A percentile compares a stretch with the other conserved stretches of the same genome.
phyloP scores from a whole-genome alignment of 108 stramenopile species.

The Schizochytrium sp. region DNA sequence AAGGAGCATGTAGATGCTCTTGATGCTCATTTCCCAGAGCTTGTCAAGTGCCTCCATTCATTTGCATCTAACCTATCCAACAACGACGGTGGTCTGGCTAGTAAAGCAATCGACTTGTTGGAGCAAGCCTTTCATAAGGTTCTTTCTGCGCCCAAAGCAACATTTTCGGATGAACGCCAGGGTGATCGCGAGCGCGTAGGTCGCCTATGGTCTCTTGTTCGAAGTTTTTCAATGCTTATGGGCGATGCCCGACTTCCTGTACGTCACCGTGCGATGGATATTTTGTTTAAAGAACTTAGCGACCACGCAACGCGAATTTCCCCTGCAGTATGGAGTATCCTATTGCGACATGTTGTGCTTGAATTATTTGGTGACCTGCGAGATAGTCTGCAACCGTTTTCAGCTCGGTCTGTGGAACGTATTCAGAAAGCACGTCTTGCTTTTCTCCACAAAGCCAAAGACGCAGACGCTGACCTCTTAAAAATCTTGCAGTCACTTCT shows the following conservation, averaged over 20 bases:
- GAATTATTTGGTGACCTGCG: background rate
- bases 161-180: slow-evolving; percentile 49
- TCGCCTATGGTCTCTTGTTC: slow-evolving; percentile 90
- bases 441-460: background rate
- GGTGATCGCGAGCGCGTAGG: background rate
- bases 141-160: slow-evolving; percentile 76
- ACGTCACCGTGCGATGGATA: slow-evolving; percentile 65
- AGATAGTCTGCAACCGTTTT: background rate
- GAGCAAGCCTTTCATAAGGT: slow-evolving; percentile 78
- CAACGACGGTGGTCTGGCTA: slow-evolving; percentile 74
- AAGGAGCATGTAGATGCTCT: slow-evolving; percentile 71
- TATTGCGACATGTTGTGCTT: background rate
- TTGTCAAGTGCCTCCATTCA: slow-evolving; percentile 86
- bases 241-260: slow-evolving; percentile 83
- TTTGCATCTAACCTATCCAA: slow-evolving; percentile 86
- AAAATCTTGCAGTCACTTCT: background rate
- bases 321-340: slow-evolving; percentile 9
- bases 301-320: slow-evolving; percentile 22
- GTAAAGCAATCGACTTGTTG: slow-evolving; percentile 79
- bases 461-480: slow-evolving; percentile 2
- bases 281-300: slow-evolving; percentile 65
- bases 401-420: background rate
- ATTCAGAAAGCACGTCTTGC: background rate
- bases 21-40: slow-evolving; percentile 87
- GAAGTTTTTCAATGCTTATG: slow-evolving; percentile 87